These are phyloP conservation scores for Fulvia fulva DNA, from an alignment of 2,329 filamentous ascomycete genomes.

Conservation along the genomic window DNA sequence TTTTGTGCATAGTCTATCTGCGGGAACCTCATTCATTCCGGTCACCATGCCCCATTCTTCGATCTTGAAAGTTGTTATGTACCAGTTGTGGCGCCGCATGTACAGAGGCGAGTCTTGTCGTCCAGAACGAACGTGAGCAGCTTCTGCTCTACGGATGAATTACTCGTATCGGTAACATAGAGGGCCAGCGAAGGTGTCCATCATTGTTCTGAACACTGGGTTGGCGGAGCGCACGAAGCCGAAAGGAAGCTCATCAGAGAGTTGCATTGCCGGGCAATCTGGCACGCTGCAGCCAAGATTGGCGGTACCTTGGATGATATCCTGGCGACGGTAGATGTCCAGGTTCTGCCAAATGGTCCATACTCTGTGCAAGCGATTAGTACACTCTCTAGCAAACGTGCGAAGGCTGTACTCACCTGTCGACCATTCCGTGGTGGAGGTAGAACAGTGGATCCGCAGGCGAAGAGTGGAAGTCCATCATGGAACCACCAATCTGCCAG, in stretches of 20 bases:
- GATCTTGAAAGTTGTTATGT: no score
- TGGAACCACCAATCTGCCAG: constrained; percentile 45
- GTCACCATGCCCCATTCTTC: no score
- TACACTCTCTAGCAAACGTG: no score
- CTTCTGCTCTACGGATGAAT: no score
- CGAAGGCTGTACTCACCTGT: constrained; percentile 10
- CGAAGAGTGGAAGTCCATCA: constrained; percentile 43
- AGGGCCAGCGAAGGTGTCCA: constrained; percentile 31
- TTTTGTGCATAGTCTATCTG: no score
- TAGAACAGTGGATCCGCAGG: constrained; percentile 49
- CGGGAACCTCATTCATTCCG: no score
- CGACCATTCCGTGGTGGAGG: constrained; percentile 47
- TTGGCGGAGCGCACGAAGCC: constrained; percentile 27
- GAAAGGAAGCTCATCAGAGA: constrained; percentile 41
- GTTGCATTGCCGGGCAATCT: constrained; percentile 42
- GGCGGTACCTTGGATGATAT: constrained; percentile 42
- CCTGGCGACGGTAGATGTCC: constrained; percentile 37
- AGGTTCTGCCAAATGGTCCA: constrained; percentile 49
- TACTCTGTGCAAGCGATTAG: not conserved
- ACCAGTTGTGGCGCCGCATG: no score
- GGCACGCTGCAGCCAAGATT: constrained; percentile 43
- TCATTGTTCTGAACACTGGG: constrained; percentile 27
- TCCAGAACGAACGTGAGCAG: no score
- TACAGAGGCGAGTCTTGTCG: no score
- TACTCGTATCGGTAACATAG: constrained; percentile 34